These are phyloP conservation scores for Pilobolus umbonatus DNA, from an alignment of 192 early-diverging fungal species.

Conservation along the genomic window DNA sequence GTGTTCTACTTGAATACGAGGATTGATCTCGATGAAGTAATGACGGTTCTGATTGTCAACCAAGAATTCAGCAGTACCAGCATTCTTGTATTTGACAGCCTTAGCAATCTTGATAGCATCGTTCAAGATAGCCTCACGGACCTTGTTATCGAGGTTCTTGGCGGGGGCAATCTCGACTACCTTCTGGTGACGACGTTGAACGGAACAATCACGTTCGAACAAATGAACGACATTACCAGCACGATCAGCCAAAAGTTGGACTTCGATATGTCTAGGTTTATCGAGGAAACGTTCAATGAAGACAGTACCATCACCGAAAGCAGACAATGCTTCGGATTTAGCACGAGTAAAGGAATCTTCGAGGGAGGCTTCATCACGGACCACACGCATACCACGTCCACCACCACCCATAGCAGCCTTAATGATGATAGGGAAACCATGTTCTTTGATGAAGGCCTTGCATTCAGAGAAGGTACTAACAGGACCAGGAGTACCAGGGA, in stretches of 20 bases:
- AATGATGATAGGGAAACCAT: slow-evolving; percentile 94
- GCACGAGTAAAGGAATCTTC: slow-evolving; percentile 79
- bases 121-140: slow-evolving; percentile 73
- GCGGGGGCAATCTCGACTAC: slow-evolving; percentile 92
- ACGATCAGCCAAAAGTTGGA: slow-evolving; percentile 87
- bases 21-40: slow-evolving; percentile 99
- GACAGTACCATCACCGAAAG: slow-evolving; percentile 95
- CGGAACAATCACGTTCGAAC: slow-evolving; percentile 95
- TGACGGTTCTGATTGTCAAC: slow-evolving; percentile 80
- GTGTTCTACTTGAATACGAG: slow-evolving; percentile 98
- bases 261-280: slow-evolving; percentile 93
- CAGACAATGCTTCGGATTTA: slow-evolving; percentile 80
- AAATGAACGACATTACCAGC: slow-evolving; percentile 86
- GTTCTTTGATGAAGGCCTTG: slow-evolving; percentile 64
- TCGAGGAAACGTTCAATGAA: slow-evolving; percentile 94
- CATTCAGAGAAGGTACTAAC: slow-evolving; percentile 63
- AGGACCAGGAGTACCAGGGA: slow-evolving; percentile 90
- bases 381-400: slow-evolving; percentile 95
- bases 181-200: slow-evolving; percentile 97
- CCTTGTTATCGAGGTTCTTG: slow-evolving; percentile 56
- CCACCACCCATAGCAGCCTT: slow-evolving; percentile 97
- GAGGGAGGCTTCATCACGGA: slow-evolving; percentile 68
- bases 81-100: slow-evolving; percentile 86
- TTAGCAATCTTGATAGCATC: slow-evolving; percentile 93
- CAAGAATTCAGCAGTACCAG: slow-evolving; percentile 96